Conservation (phyloP, 805 yeast genomes). For the Cyberlindnera xylosilytica region DNA sequence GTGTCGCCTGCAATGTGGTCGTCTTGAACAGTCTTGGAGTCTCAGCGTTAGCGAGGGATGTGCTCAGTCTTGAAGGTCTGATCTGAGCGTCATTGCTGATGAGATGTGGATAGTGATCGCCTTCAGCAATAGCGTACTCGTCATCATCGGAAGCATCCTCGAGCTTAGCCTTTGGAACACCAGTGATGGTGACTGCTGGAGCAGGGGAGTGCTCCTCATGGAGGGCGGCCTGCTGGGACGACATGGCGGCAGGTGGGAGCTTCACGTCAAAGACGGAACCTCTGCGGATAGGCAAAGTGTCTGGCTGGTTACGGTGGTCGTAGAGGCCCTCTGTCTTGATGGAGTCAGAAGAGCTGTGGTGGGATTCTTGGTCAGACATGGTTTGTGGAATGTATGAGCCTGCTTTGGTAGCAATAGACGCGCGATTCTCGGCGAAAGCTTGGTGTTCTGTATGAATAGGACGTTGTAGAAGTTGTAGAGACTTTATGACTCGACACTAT, state of each 20-base stretch:
- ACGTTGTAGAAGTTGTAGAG: too few relatives aligned
- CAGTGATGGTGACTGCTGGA: neutral
- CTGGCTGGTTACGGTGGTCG: conserved; percentile 49
- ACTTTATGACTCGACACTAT: neutral
- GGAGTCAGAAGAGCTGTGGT: conserved; percentile 24
- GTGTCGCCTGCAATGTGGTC: conserved; percentile 4
- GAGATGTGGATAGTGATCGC: conserved; percentile 1
- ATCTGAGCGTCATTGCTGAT: conserved; percentile 3
- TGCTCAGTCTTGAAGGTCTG: conserved; percentile 15
- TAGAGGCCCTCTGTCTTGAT: conserved; percentile 40
- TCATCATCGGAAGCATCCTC: conserved; percentile 11
- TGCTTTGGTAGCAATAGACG: too few relatives aligned
- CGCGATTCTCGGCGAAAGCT: too few relatives aligned
- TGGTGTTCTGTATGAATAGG: too few relatives aligned
- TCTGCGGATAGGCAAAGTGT: conserved; percentile 35
- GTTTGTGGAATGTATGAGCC: neutral
- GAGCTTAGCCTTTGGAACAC: conserved; percentile 1
- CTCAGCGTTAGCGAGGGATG: conserved; percentile 2
- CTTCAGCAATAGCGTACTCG: conserved; percentile 21
- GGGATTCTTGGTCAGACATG: conserved; percentile 30
- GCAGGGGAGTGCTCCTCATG: neutral
- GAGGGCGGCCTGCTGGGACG: neutral
- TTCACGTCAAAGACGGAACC: conserved; percentile 20
- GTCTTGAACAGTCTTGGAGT: conserved; percentile 2
- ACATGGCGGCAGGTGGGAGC: conserved; percentile 25